These are phyloP conservation scores for Populus trichocarpa DNA, from an alignment of 441 rosid species.

Conservation along the genomic window DNA sequence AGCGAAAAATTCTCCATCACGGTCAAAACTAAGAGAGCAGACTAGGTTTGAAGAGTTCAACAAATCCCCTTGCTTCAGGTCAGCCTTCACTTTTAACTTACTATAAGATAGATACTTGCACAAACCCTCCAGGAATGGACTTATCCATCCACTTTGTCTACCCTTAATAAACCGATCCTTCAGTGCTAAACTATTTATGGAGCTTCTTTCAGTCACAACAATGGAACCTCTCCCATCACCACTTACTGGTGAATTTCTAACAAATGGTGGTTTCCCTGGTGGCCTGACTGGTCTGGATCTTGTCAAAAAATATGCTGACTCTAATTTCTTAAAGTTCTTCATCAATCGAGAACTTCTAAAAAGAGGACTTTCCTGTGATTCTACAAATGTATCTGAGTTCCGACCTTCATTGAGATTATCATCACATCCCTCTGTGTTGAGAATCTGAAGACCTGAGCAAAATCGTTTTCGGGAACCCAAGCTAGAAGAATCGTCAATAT, in stretches of 20 bases:
- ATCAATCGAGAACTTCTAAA: conserved; percentile 67
- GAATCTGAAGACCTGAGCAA: conserved; percentile 44
- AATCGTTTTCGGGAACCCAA: conserved; percentile 68
- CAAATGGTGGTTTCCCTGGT: conserved; percentile 39
- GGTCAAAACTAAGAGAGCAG: conserved; percentile 89
- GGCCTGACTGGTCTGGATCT: conserved; percentile 62
- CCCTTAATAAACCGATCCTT: conserved; percentile 42
- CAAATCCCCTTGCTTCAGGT: conserved; percentile 89
- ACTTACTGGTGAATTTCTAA: conserved; percentile 53
- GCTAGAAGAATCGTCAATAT: conserved; percentile 47
- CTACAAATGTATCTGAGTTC: conserved; percentile 32
- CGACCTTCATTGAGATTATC: conserved; percentile 41
- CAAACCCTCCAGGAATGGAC: conserved; percentile 90
- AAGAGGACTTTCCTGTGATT: conserved; percentile 52
- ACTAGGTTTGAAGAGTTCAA: conserved; percentile 89
- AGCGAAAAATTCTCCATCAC: conserved; percentile 88
- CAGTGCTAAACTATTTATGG: conserved; percentile 55
- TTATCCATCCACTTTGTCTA: conserved; percentile 75
- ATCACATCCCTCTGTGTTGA: conserved; percentile 40
- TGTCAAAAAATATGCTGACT: conserved; percentile 79
- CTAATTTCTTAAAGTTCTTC: conserved; percentile 89
- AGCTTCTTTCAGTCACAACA: conserved; percentile 74
- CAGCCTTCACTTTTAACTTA: conserved; percentile 79
- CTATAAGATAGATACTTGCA: conserved; percentile 88
- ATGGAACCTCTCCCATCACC: conserved; percentile 76